A percentile compares a stretch with the other conserved stretches of the same genome.
Evolutionary conservation across 345 rosid genomes (phyloP).

Genomic region (Brassica rapa): DNA sequence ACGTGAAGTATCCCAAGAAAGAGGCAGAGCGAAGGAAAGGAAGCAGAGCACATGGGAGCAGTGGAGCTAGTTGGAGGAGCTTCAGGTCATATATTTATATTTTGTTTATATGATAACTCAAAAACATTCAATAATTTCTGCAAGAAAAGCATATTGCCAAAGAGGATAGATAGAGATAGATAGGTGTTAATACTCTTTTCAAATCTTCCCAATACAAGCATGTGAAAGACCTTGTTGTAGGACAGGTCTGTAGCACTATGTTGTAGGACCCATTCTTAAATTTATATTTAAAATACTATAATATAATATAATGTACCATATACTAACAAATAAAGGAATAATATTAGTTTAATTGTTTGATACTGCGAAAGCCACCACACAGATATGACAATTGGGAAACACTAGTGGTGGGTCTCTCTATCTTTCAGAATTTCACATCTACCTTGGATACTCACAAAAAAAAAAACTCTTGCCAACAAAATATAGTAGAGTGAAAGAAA

Average conservation of each 20-base stretch:
- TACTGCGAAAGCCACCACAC: conserved; percentile 34
- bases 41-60: conserved; percentile 80
- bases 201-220: conserved; percentile 52
- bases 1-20: conserved; percentile 39
- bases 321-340: conserved; percentile 3
- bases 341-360: conserved; percentile 16
- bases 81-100: conserved; percentile 51
- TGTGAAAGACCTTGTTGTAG: conserved; percentile 65
- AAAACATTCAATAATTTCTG: conserved; percentile 30
- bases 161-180: conserved; percentile 31
- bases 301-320: conserved; percentile 10
- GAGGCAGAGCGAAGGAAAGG: conserved; percentile 38
- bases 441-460: conserved; percentile 39
- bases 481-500: conserved; percentile 17
- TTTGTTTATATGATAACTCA: background rate
- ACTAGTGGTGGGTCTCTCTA: conserved; percentile 42
- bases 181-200: conserved; percentile 31
- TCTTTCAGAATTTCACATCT: conserved; percentile 32
- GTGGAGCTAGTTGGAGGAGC: conserved; percentile 75
- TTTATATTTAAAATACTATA: background rate
- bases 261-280: conserved; percentile 46
- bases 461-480: conserved; percentile 33
- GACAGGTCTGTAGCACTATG: conserved; percentile 50
- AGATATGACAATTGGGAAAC: conserved; percentile 37
- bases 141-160: conserved; percentile 44